Evolutionary conservation across 495 filamentous ascomycete species (phyloP).

Genomic region (Clavariopsis aquatica): DNA sequence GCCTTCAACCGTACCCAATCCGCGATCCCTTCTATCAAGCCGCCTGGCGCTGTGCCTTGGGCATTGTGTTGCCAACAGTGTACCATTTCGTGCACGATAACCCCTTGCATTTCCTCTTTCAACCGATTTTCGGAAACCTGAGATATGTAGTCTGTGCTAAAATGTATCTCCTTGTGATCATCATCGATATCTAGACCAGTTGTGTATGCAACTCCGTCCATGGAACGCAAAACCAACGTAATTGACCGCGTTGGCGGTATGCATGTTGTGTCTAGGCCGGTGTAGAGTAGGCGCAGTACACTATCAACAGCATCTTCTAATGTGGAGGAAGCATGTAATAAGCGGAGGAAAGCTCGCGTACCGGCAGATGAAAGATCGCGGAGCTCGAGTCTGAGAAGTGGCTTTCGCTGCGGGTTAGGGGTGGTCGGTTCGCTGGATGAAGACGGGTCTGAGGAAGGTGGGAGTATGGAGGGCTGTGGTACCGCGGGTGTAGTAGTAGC

Average conservation of each 20-base stretch:
- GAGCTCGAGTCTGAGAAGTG: slow-evolving; percentile 63
- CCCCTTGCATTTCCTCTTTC: slow-evolving; percentile 71
- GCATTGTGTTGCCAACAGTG: slow-evolving; percentile 91
- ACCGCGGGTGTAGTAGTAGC: slow-evolving; percentile 1
- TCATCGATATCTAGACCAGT: slow-evolving; percentile 76
- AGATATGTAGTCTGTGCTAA: slow-evolving; percentile 75
- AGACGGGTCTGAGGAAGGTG: slow-evolving; percentile 8
- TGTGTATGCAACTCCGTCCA: slow-evolving; percentile 86
- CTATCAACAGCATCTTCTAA: slow-evolving; percentile 61
- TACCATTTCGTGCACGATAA: slow-evolving; percentile 89
- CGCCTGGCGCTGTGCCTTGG: slow-evolving; percentile 64
- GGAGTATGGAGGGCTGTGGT: slow-evolving; percentile 18
- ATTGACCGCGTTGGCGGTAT: slow-evolving; percentile 69
- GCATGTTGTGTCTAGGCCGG: slow-evolving; percentile 37
- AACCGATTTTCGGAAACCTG: slow-evolving; percentile 43
- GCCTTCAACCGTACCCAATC: slow-evolving; percentile 87
- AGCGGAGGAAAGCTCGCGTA: slow-evolving; percentile 60
- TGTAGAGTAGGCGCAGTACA: slow-evolving; percentile 69
- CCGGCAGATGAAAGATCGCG: slow-evolving; percentile 69
- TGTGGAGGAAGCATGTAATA: slow-evolving; percentile 59
- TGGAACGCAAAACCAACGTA: slow-evolving; percentile 79
- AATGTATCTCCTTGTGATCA: slow-evolving; percentile 94
- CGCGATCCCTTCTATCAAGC: slow-evolving; percentile 88
- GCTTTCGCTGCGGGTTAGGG: slow-evolving; percentile 60
- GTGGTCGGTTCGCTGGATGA: neutral